Base-by-base conservation (phyloP, 2,329 filamentous ascomycete species). In the Stagonosporopsis rhizophila region DNA sequence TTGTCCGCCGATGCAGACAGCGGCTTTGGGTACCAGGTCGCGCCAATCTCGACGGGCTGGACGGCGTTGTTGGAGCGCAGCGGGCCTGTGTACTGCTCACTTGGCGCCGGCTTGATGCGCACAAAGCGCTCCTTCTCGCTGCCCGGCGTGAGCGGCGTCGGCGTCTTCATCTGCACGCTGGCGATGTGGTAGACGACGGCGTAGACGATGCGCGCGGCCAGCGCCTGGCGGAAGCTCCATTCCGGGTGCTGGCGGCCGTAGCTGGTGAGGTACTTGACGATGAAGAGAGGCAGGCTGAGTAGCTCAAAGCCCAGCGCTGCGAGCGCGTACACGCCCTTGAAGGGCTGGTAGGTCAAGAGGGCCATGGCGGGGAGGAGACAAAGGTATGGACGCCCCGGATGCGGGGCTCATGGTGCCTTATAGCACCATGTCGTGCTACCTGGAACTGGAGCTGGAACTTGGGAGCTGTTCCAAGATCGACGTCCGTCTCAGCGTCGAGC, bases 1-100 rank as follows among this genome's bases (percentile, higher is more conserved):
- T 59, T 56, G 35, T 69, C 58, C 9, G 48, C 56, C 1, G 42
- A 41, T 1, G 45, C 23, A 7, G 52, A 58, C 32, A 70, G 51
- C 6, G 70, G 66, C 14, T 60, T 60, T 6, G 78, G 75, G 54
- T 77, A 80, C 79, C 78, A 80, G 2, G 77, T 79, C 8, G 68
- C 77, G 19, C 78, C 78, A 14, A 79, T 72, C 6, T 69, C 63
- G 2, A 61, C 67, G 3, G 78, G 78, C 59, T 71, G 65, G 19
- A 79, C 67, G 17, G 74, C 61, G 15, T 61, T 47, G 45, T 75
- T 75, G 28, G 60, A 59, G 4, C 56, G 51, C 45, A 77, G 44
- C 0, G 72, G 70, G 4, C 74, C 76, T 19, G 63, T 67, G 62
- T 75, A 77, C 9, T 34, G 53, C 6, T 64, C 57, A 0, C 32